Conservation (phyloP, 768 basidiomycete species). For the Naganishia vaughanmartiniae region DNA sequence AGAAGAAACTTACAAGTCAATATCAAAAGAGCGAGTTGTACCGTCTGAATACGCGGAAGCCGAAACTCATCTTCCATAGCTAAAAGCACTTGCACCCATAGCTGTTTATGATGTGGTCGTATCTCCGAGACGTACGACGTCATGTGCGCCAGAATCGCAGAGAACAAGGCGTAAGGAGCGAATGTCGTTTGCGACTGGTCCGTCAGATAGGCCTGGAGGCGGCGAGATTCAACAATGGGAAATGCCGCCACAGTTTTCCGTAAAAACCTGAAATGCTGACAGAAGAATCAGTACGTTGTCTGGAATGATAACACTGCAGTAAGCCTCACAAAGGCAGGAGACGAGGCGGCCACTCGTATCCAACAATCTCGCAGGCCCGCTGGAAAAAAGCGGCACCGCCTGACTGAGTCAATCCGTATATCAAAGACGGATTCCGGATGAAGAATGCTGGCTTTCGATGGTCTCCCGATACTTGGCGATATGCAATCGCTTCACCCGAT, state of each 20-base stretch:
- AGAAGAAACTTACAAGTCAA: conserved; percentile 32
- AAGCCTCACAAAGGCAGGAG: conserved; percentile 24
- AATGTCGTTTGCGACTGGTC: conserved; percentile 27
- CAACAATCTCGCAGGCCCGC: conserved; percentile 15
- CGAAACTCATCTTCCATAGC: conserved; percentile 39
- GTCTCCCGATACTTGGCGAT: conserved; percentile 32
- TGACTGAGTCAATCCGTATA: conserved; percentile 32
- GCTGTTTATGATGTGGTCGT: conserved; percentile 30
- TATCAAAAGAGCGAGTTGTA: conserved; percentile 34
- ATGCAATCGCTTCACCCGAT: conserved; percentile 23
- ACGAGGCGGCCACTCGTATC: conserved; percentile 20
- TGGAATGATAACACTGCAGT: neutral
- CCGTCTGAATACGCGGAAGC: conserved; percentile 34
- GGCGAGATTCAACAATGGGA: conserved; percentile 34
- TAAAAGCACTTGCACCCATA: conserved; percentile 34
- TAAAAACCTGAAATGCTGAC: conserved; percentile 17
- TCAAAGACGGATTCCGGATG: conserved; percentile 27
- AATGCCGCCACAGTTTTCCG: conserved; percentile 31
- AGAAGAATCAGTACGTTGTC: neutral
- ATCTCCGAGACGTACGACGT: conserved; percentile 33
- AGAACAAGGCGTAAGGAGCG: conserved; percentile 35
- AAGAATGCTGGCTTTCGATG: conserved; percentile 31
- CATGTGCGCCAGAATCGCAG: conserved; percentile 35
- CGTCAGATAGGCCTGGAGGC: conserved; percentile 32
- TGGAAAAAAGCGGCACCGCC: conserved; percentile 26